Base-by-base conservation (phyloP, 2,329 filamentous ascomycete species). In the Penicillium digitatum region DNA sequence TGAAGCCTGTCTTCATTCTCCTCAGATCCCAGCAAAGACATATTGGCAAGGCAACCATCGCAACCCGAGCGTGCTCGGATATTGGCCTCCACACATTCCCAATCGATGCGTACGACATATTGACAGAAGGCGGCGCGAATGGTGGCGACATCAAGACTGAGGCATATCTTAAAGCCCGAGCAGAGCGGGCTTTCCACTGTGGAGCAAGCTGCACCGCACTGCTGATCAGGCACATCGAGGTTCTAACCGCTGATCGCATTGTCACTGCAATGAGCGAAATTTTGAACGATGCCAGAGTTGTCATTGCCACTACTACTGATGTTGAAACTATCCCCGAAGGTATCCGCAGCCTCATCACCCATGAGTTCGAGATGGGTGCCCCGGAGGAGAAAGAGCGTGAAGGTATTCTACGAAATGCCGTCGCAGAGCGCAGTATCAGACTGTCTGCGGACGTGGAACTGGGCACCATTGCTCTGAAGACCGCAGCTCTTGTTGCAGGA, bases 111-210 rank as follows among this genome's bases (percentile, higher is more conserved):
- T 96, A 95, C 66, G 94, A 99, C 65, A 90, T 99, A 39, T 79
- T 96, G 5, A 93, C 90, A n/a, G 93, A 97, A 70, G 90, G 90
- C 14, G 87, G 88, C 42, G 88, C 87, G 1, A 90, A 90, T 50
- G 90, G 90, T 9, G 87, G 89, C 52, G 94, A 99, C 68, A 88
- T 95, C 27, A 96, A 97, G 74, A 96, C 92, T 0, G 93, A 96
- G 68, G 92, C 89, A 0, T 89, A 95, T 62, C 77, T 99, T 16
- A 88, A 94, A 68, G 90, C 89, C 4, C 84, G 94, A 48, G 89
- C 91, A 1, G 94, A 96, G 58, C 83, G 94, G 55, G 94, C 91
- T 8, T 86, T 96, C 70, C 88, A 87, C 62, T 97, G 94, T 68
- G 94, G 94, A 0, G 74, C 90, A 0, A 87, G 91, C 63, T 89